Conservation (phyloP, 805 yeast species). For the Zygotorulaspora danielsina region DNA sequence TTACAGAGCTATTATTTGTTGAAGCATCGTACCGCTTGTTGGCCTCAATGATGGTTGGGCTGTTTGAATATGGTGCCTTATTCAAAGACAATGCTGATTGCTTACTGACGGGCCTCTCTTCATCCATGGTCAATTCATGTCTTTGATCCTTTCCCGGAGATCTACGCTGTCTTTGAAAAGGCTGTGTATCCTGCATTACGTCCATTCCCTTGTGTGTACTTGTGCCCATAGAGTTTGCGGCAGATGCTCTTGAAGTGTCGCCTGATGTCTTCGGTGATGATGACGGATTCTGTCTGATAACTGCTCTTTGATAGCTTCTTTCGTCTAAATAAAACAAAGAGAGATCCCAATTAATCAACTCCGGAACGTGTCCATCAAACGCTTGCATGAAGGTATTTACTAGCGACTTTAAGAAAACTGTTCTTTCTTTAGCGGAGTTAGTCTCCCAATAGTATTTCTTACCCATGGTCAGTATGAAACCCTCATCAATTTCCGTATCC, state of each 20-base stretch:
- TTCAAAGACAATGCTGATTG: slow-evolving; percentile 12
- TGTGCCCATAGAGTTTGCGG: slow-evolving; percentile 5
- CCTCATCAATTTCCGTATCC: slow-evolving; percentile 50
- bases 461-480: slow-evolving; percentile 57
- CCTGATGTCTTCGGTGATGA: not conserved
- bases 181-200: not conserved
- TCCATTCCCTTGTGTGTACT: not conserved
- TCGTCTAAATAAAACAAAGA: slow-evolving; percentile 39
- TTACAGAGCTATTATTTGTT: not conserved
- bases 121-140: not conserved
- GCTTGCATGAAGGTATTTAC: slow-evolving; percentile 52
- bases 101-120: not conserved
- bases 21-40: slow-evolving; percentile 13
- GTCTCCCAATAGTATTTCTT: slow-evolving; percentile 86
- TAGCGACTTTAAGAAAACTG: slow-evolving; percentile 52
- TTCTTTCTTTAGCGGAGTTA: slow-evolving; percentile 50
- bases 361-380: slow-evolving; percentile 53
- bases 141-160: not conserved
- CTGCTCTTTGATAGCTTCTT: slow-evolving; percentile 36
- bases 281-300: slow-evolving; percentile 14
- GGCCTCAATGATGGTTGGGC: slow-evolving; percentile 21
- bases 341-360: slow-evolving; percentile 49
- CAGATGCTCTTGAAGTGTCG: not conserved
- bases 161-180: not conserved
- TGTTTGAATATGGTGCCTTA: slow-evolving; percentile 25